A percentile compares a stretch with the other conserved stretches of the same genome.
Evolutionary conservation across 2,329 filamentous ascomycete genomes (phyloP).

Genomic region (Arthrobotrys megalospora): DNA sequence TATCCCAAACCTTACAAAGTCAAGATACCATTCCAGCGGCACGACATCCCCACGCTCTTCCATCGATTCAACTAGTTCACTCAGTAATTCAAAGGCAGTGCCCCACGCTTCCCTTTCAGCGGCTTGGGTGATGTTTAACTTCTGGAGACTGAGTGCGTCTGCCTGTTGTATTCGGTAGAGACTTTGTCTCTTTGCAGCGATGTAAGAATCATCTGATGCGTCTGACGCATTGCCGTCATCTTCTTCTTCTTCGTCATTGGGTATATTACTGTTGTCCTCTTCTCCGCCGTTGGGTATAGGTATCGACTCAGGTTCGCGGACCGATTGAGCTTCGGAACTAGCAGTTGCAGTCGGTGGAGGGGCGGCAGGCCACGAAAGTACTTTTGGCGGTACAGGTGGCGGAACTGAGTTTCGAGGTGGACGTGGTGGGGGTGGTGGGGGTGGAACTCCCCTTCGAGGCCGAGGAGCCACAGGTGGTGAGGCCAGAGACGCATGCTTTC

Average conservation of each 20-base stretch:
- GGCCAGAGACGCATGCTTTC: too few species aligned
- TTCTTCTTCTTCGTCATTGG: neutral
- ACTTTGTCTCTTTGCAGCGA: neutral
- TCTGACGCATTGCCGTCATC: conserved; percentile 1
- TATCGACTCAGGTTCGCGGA: too few species aligned
- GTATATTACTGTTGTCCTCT: neutral
- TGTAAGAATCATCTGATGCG: conserved; percentile 27
- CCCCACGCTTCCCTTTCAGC: neutral
- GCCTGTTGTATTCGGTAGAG: neutral
- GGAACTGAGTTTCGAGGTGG: neutral
- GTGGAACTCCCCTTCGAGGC: neutral
- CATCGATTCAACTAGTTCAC: neutral
- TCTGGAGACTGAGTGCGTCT: neutral
- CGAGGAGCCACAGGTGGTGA: neutral
- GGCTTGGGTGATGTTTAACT: neutral
- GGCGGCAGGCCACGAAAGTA: neutral
- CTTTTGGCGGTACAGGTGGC: neutral
- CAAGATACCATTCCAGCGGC: conserved; percentile 25
- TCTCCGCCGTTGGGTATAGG: neutral
- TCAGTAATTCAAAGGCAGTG: neutral
- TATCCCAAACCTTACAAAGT: conserved; percentile 1
- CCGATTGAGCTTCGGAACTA: neutral
- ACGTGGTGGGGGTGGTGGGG: neutral
- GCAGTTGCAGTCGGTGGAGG: neutral
- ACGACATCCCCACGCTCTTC: neutral